Evolutionary conservation across 805 yeast genomes (phyloP).

Genomic region (Starmerella cellae): DNA sequence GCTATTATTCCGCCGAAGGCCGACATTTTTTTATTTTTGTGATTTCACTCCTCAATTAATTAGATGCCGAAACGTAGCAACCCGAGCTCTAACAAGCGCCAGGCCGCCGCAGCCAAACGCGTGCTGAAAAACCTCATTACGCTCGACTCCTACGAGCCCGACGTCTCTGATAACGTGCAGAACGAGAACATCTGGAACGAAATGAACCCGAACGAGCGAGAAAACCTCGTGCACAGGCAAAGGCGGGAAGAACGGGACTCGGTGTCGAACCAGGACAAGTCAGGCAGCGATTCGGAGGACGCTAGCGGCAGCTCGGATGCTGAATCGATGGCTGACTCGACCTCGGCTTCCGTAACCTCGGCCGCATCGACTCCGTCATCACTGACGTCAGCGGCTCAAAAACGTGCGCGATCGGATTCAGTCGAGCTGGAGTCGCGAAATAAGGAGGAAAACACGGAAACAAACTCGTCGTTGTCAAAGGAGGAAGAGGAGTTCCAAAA

Average conservation of each 20-base stretch:
- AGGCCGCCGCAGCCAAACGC: slow-evolving; percentile 12
- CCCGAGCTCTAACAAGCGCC: background rate
- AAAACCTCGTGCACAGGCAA: no score
- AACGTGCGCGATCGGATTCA: no score
- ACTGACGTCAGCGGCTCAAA: slow-evolving; percentile 2
- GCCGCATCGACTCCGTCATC: no score
- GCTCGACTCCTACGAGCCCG: slow-evolving; percentile 21
- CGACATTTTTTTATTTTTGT: no score
- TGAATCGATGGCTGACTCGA: background rate
- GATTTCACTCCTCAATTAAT: no score
- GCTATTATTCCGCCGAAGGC: no score
- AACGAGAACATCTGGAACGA: slow-evolving; percentile 19
- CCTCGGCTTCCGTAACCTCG: background rate
- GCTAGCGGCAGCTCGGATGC: background rate
- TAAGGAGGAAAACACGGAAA: slow-evolving; percentile 1
- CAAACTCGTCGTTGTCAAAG: background rate
- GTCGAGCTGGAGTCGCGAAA: no score
- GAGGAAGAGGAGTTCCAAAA: slow-evolving; percentile 28
- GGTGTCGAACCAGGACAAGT: slow-evolving; percentile 3
- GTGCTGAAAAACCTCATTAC: slow-evolving; percentile 17
- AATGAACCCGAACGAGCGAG: slow-evolving; percentile 1
- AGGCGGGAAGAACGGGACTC: no score
- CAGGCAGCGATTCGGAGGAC: background rate
- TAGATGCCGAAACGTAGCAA: no score
- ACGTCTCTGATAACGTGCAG: slow-evolving; percentile 17